Conservation (phyloP, 805 yeast species). For the Kodamaea restingae region DNA sequence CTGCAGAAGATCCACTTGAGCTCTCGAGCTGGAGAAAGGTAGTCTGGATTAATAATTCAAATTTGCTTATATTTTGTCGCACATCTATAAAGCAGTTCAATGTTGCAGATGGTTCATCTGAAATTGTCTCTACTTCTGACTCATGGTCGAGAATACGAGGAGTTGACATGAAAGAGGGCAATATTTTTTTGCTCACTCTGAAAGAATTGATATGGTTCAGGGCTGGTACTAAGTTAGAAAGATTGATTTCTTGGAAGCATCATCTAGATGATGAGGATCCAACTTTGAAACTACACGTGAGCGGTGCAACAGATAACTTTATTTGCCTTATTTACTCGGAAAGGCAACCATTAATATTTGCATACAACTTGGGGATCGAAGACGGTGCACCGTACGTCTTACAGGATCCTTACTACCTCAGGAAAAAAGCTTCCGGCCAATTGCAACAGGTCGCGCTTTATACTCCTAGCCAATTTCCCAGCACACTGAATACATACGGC, state of each 20-base stretch:
- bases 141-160: constrained; percentile 54
- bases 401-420: constrained; percentile 33
- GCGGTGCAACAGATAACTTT: constrained; percentile 16
- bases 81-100: constrained; percentile 37
- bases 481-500: constrained; percentile 9
- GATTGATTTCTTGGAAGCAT: constrained; percentile 73
- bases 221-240: constrained; percentile 30
- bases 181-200: constrained; percentile 58
- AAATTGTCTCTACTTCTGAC: constrained; percentile 44
- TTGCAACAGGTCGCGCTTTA: constrained; percentile 15
- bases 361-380: constrained; percentile 31
- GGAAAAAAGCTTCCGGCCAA: constrained; percentile 9
- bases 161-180: constrained; percentile 25
- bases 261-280: constrained; percentile 52
- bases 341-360: constrained; percentile 25
- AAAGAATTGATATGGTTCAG: constrained; percentile 58
- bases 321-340: constrained; percentile 29
- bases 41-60: constrained; percentile 37
- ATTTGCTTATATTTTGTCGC: constrained; percentile 38
- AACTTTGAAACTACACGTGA: constrained; percentile 33
- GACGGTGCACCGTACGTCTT: constrained; percentile 33
- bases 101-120: constrained; percentile 16
- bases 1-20: constrained; percentile 32
- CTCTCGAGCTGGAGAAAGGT: constrained; percentile 54
- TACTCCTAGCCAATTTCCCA: constrained; percentile 1